These are phyloP conservation scores for Claviceps spartinae DNA, from an alignment of 2,329 filamentous ascomycete species.

Conservation along the genomic window DNA sequence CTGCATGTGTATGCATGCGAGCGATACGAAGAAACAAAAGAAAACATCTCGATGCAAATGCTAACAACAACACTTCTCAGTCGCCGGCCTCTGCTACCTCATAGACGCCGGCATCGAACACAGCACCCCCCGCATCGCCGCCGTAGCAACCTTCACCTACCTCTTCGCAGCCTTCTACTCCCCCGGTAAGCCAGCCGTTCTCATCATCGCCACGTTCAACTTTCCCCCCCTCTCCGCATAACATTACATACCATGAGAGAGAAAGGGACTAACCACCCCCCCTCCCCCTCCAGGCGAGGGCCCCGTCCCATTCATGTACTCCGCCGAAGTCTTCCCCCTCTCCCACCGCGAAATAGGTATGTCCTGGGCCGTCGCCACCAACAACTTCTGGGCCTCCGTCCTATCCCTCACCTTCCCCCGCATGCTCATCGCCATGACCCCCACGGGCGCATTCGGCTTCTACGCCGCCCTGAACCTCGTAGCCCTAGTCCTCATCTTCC, in stretches of 20 bases:
- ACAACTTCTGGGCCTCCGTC: slow-evolving; percentile 15
- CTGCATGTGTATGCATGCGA: neutral
- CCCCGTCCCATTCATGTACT: slow-evolving; percentile 25
- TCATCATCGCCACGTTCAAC: too few species aligned
- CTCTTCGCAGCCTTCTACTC: slow-evolving; percentile 24
- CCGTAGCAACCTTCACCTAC: slow-evolving; percentile 22
- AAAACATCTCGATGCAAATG: neutral
- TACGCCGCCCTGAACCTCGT: slow-evolving; percentile 34
- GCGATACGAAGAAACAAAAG: neutral
- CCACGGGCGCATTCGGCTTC: slow-evolving; percentile 24
- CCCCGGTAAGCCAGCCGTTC: slow-evolving; percentile 6
- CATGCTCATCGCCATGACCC: slow-evolving; percentile 18
- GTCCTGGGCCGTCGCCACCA: slow-evolving; percentile 25
- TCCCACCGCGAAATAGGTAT: slow-evolving; percentile 25
- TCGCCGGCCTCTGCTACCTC: slow-evolving; percentile 18
- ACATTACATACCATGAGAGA: neutral
- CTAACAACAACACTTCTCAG: neutral
- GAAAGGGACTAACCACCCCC: neutral
- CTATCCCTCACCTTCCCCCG: slow-evolving; percentile 18
- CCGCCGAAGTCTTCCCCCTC: slow-evolving; percentile 24
- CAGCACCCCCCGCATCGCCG: slow-evolving; percentile 14
- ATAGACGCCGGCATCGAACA: slow-evolving; percentile 7
- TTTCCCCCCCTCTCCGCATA: neutral
- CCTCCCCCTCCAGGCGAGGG: slow-evolving; percentile 15
- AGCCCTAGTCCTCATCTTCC: slow-evolving; percentile 33